Evolutionary conservation across 805 yeast genomes (phyloP).

Genomic region (Yueomyces sinensis): DNA sequence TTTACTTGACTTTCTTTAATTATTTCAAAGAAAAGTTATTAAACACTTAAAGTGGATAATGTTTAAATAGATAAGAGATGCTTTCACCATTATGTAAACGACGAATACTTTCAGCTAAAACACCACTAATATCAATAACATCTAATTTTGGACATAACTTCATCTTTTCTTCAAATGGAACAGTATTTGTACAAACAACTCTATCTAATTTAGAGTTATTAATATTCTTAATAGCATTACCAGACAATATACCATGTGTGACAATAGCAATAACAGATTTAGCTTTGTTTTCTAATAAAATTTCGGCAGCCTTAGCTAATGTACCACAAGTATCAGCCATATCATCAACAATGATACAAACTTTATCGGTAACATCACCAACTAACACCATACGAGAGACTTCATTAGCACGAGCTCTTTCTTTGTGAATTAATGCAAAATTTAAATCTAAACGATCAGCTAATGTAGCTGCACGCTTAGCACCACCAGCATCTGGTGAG

Average conservation of each 20-base stretch:
- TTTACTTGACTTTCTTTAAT: no score
- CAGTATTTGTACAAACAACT: constrained; percentile 70
- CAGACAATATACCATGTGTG: constrained; percentile 69
- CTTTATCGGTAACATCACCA: constrained; percentile 68
- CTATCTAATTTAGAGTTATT: constrained; percentile 53
- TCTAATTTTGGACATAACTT: constrained; percentile 45
- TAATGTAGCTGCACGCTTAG: constrained; percentile 75
- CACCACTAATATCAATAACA: constrained; percentile 72
- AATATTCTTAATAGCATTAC: constrained; percentile 59
- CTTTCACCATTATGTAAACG: constrained; percentile 94
- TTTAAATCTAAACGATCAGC: constrained; percentile 70
- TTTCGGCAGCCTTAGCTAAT: constrained; percentile 69
- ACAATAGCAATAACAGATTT: constrained; percentile 67
- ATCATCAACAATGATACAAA: constrained; percentile 71
- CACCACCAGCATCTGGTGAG: constrained; percentile 88
- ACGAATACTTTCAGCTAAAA: constrained; percentile 86
- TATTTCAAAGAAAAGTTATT: no score
- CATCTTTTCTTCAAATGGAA: constrained; percentile 56
- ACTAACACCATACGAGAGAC: constrained; percentile 76
- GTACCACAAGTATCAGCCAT: constrained; percentile 91
- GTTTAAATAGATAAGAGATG: constrained; percentile 54
- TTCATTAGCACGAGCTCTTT: constrained; percentile 72
- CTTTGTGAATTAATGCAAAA: constrained; percentile 77
- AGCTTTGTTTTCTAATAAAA: constrained; percentile 54
- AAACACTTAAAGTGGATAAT: constrained; percentile 18